Evolutionary conservation across 768 basidiomycete species (phyloP), one percentile per base, ranked within the genome.

Genomic region (Trametes elegans): DNA sequence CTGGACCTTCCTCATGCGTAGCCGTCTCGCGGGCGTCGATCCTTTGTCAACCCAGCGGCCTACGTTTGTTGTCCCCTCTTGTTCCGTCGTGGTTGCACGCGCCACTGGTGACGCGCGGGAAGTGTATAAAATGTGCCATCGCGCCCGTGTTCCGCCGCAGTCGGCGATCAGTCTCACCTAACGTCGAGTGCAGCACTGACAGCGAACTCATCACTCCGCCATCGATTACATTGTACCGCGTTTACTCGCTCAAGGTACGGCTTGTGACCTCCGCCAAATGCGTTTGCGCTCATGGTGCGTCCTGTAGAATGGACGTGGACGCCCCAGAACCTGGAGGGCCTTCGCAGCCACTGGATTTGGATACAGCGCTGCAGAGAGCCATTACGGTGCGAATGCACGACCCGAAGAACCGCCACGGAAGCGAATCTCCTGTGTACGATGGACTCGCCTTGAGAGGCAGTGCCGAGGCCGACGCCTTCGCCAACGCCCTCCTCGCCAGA

Each of bases 1-100:
- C n/a, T n/a, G n/a, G n/a, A n/a, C n/a, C n/a, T n/a, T n/a, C n/a
- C n/a, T n/a, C 46, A 35, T 21, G 24, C 46, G 18, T 36, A 24
- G 34, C 32, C 46, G 46, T 16, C 32, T 47, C 31, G 34, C 46
- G 46, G 46, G 46, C 46, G 46, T 29, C 21, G 28, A 23, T 47
- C 46, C 46, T 47, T 36, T 47, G 46, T 47, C 34, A 47, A 47
- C 46, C 46, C 46, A 47, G 46, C 46, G 46, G 46, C 46, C 31
- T 47, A 24, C 45, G 16, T 23, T 34, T 35, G 45, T 47, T 35
- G 9, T 24, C 46, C 31, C 18, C 24, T n/a, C 8, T 16, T 16
- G 32, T 34, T 36, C 46, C 46, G 46, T 47, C 36, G 46, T 29
- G 16, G 26, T 26, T 35, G 32, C 32, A n/a, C 10, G 31, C 14